phyloP scores from a whole-genome alignment of 768 basidiomycete genomes.

The Amanita exitialis region DNA sequence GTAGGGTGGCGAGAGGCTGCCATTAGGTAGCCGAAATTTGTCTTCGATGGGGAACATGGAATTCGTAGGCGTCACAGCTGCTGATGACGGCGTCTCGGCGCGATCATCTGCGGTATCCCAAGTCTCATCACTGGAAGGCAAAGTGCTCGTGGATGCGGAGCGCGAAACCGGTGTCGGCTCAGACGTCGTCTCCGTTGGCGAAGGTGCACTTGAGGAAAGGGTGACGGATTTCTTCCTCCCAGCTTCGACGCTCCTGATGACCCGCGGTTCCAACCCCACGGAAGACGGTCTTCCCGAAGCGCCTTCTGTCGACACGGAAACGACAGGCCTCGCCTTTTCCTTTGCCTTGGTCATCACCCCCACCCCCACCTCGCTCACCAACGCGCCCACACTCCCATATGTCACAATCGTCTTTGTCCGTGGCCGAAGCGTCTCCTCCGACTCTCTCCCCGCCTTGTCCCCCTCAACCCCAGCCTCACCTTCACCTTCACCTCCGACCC shows the following conservation, averaged over 20 bases:
- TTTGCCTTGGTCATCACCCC: slow-evolving; percentile 19
- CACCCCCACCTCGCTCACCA: slow-evolving; percentile 34
- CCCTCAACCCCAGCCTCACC: slow-evolving; percentile 8
- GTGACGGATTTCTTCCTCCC: not conserved
- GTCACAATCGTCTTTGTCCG: slow-evolving; percentile 31
- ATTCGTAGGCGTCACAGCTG: not conserved
- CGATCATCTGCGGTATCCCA: not conserved
- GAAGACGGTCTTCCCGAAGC: slow-evolving; percentile 6
- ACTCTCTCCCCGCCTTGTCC: slow-evolving; percentile 16
- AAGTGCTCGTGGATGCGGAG: not conserved
- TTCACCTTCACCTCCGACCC: slow-evolving; percentile 1
- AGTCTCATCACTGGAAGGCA: not conserved
- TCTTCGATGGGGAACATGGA: not conserved
- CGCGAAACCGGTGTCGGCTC: not conserved
- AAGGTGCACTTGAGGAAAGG: not conserved
- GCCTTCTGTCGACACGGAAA: slow-evolving; percentile 6
- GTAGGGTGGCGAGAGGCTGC: not conserved
- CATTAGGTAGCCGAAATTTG: not conserved
- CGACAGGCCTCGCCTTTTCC: slow-evolving; percentile 12
- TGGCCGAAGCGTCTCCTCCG: slow-evolving; percentile 59
- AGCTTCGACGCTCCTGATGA: not conserved
- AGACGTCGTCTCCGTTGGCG: not conserved
- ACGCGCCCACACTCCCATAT: slow-evolving; percentile 38
- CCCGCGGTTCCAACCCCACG: not conserved
- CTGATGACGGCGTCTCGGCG: not conserved